Percentiles rank a stretch among this genome's conserved stretches.
These are phyloP conservation scores for Monilinia laxa DNA, from an alignment of 2,329 filamentous ascomycete genomes.

Conservation along the genomic window DNA sequence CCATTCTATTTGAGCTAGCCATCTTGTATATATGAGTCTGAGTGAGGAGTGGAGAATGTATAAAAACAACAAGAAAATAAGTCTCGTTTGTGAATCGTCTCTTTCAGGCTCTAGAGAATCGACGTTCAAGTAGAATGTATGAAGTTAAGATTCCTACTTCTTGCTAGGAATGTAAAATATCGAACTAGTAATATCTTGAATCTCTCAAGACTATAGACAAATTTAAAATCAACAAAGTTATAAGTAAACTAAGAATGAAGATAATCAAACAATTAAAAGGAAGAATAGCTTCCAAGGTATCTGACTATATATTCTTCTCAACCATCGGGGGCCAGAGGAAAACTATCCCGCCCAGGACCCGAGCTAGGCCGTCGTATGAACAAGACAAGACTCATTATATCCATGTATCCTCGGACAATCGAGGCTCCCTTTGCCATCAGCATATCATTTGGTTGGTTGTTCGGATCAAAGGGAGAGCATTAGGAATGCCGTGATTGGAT, in stretches of 20 bases:
- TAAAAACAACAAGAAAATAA: not conserved
- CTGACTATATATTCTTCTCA: not conserved
- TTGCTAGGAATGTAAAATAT: conserved; percentile 10
- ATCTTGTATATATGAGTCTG: conserved; percentile 17
- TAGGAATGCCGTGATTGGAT: conserved; percentile 23
- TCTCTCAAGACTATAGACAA: not conserved
- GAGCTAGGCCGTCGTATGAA: conserved; percentile 25
- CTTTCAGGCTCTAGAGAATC: conserved; percentile 4
- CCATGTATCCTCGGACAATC: conserved; percentile 25
- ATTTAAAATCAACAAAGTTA: not conserved
- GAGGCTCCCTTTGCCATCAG: conserved; percentile 12
- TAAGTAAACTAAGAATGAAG: not conserved
- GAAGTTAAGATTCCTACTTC: not conserved
- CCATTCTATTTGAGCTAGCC: conserved; percentile 51
- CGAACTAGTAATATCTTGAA: not conserved
- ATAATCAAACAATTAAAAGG: no score
- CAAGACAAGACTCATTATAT: not conserved
- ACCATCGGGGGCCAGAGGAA: not conserved
- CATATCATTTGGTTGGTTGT: conserved; percentile 5
- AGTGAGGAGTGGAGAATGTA: conserved; percentile 29
- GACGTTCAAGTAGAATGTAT: conserved; percentile 1
- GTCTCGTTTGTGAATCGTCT: not conserved
- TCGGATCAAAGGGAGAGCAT: conserved; percentile 21
- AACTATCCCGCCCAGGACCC: conserved; percentile 12
- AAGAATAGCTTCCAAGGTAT: not conserved